Evolutionary conservation across 1,284 basidiomycete genomes (phyloP).

Genomic region (Takashimella tepidaria): DNA sequence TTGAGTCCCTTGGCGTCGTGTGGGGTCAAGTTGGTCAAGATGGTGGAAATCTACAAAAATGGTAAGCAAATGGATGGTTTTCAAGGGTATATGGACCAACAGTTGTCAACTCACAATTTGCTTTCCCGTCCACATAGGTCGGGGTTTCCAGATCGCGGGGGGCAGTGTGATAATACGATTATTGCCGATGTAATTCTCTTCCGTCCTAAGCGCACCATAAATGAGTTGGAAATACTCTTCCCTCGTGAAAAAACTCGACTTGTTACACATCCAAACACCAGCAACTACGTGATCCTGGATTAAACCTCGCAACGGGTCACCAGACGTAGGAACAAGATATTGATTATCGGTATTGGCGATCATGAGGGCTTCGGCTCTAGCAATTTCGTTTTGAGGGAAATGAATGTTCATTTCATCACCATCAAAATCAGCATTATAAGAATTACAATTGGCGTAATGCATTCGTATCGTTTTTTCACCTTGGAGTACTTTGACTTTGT

Average conservation of each 20-base stretch:
- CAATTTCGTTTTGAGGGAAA: slow-evolving; percentile 83
- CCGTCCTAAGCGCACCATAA: slow-evolving; percentile 89
- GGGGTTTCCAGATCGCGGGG: slow-evolving; percentile 87
- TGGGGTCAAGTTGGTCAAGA: slow-evolving; percentile 88
- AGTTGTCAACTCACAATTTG: slow-evolving; percentile 84
- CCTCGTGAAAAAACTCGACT: slow-evolving; percentile 88
- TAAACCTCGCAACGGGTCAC: slow-evolving; percentile 92
- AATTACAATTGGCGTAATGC: slow-evolving; percentile 99
- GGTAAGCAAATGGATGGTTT: too few relatives aligned
- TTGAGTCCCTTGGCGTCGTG: slow-evolving; percentile 75
- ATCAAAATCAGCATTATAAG: slow-evolving; percentile 99
- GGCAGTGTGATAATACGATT: slow-evolving; percentile 76
- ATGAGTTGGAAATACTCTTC: slow-evolving; percentile 96
- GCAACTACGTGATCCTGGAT: slow-evolving; percentile 99
- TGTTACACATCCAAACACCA: slow-evolving; percentile 98
- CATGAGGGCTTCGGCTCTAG: slow-evolving; percentile 86
- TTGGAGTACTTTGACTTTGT: slow-evolving; percentile 83
- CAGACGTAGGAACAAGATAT: slow-evolving; percentile 96
- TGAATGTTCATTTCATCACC: slow-evolving; percentile 99
- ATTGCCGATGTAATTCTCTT: slow-evolving; percentile 65
- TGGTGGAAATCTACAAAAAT: slow-evolving; percentile 73
- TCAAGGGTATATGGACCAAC: too few relatives aligned
- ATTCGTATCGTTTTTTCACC: slow-evolving; percentile 99
- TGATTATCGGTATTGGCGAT: slow-evolving; percentile 99
- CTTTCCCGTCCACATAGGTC: slow-evolving; percentile 93